Percentiles rank a stretch among this genome's conserved stretches.
Evolutionary conservation across 106 monocot species (phyloP).

Genomic region (Amphibolis antarctica): DNA sequence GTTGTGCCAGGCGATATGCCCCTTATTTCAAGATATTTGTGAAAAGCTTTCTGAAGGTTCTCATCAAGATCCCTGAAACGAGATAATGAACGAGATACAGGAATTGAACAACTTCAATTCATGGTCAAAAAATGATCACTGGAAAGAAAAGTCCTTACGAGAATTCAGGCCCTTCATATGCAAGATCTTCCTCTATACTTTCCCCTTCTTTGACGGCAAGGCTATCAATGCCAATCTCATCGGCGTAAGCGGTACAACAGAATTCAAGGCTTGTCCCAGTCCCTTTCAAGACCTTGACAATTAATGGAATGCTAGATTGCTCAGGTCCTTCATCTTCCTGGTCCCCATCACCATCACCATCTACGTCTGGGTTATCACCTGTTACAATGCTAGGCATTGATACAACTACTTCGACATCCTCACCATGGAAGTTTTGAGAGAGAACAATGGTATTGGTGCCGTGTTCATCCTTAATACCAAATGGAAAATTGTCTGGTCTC

Average conservation of each 20-base stretch:
- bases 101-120: neutral
- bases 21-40: constrained; percentile 56
- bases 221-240: constrained; percentile 22
- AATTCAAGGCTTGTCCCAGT: constrained; percentile 14
- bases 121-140: neutral
- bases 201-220: constrained; percentile 6
- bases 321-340: constrained; percentile 4
- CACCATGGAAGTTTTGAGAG: constrained; percentile 11
- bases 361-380: constrained; percentile 6
- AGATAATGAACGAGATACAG: neutral
- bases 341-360: neutral
- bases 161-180: constrained; percentile 28
- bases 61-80: constrained; percentile 53
- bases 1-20: constrained; percentile 41
- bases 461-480: constrained; percentile 46
- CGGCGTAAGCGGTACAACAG: constrained; percentile 19
- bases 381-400: constrained; percentile 24
- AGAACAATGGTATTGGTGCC: constrained; percentile 7
- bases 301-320: constrained; percentile 22
- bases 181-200: constrained; percentile 9
- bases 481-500: constrained; percentile 53
- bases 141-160: constrained; percentile 8
- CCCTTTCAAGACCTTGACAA: constrained; percentile 18
- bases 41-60: constrained; percentile 62
- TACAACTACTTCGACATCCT: constrained; percentile 13